These are phyloP conservation scores for Beauveria rudraprayagi DNA, from an alignment of 2,329 filamentous ascomycete species.

Conservation along the genomic window DNA sequence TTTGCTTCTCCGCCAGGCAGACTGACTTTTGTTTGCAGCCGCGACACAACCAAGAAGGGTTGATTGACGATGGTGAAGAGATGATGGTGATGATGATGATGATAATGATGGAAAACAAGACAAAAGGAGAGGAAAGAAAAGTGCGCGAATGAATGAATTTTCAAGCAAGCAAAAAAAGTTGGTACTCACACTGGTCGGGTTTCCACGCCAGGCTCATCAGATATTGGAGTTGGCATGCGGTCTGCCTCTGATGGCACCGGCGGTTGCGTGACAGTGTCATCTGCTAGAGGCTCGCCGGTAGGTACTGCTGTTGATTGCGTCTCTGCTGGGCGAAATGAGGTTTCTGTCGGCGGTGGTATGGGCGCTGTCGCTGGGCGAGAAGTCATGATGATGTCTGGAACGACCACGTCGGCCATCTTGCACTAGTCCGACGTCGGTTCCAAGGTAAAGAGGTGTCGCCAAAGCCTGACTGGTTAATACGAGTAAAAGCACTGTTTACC, in stretches of 20 bases:
- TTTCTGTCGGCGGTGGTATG: background rate
- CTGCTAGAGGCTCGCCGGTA: background rate
- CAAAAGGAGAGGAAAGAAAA: background rate
- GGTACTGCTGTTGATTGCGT: background rate
- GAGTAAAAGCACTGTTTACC: background rate
- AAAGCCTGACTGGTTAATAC: background rate
- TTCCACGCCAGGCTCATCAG: background rate
- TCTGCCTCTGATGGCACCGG: background rate
- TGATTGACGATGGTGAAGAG: too few species aligned
- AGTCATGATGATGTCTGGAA: background rate
- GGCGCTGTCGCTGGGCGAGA: background rate
- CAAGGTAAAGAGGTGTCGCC: background rate
- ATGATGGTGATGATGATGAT: too few species aligned
- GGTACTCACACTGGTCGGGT: slow-evolving; percentile 2
- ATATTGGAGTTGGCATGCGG: slow-evolving; percentile 3
- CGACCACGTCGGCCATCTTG: background rate
- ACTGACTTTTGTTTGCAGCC: background rate
- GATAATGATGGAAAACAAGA: too few species aligned
- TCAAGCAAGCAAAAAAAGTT: background rate
- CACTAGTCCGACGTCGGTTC: background rate
- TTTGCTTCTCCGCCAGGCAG: background rate
- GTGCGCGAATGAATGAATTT: background rate
- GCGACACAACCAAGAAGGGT: too few species aligned
- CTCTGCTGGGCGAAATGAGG: background rate
- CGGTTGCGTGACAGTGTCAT: background rate